These are phyloP conservation scores for Termitomyces sp. DNA, from an alignment of 768 basidiomycete species.

Conservation along the genomic window DNA sequence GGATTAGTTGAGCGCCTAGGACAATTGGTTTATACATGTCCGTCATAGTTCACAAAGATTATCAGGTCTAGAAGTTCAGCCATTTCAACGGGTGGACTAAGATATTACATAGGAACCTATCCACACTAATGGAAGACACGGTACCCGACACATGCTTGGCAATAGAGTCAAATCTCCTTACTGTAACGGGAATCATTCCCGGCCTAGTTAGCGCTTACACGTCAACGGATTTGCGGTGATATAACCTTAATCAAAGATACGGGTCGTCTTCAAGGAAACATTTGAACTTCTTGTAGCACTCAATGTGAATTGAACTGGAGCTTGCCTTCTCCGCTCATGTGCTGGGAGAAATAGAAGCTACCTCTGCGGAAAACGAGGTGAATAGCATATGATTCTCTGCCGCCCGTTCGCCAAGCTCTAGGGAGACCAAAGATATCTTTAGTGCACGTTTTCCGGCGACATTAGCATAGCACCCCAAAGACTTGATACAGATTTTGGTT, in stretches of 20 bases:
- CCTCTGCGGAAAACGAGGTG: neutral
- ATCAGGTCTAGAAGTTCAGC: neutral
- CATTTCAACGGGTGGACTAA: neutral
- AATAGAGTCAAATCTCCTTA: neutral
- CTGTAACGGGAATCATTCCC: neutral
- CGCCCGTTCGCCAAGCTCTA: neutral
- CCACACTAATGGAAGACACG: neutral
- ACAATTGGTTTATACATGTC: neutral
- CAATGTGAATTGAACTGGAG: neutral
- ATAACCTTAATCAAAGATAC: neutral
- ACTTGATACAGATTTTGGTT: neutral
- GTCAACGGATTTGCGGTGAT: neutral
- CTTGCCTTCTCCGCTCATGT: neutral
- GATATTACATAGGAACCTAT: neutral
- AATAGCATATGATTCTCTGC: constrained; percentile 2
- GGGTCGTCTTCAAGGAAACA: neutral
- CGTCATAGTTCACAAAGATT: neutral
- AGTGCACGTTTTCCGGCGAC: neutral
- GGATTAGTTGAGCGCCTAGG: neutral
- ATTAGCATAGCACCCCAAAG: neutral
- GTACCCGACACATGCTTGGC: neutral
- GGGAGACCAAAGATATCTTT: neutral
- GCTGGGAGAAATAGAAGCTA: neutral
- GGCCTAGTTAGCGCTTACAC: neutral
- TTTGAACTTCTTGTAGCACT: neutral